Evolutionary conservation across 306 rosid genomes (phyloP), one percentile per base, ranked within the genome.

Genomic region (Cucurbita ficifolia): DNA sequence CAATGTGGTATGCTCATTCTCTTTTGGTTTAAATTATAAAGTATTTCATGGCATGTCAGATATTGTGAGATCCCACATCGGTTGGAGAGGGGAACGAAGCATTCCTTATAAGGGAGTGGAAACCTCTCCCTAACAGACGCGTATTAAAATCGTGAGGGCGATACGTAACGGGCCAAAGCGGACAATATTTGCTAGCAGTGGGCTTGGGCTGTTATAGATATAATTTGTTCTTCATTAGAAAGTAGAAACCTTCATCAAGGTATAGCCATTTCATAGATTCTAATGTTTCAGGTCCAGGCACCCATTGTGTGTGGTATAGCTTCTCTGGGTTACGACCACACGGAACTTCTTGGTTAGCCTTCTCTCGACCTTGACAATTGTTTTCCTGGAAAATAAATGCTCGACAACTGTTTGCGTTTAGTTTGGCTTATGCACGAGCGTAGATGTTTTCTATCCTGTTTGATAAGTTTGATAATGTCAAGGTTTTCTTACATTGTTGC

Each of bases 321-420:
- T 55, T 90, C 98, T 79, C 96, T 93, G 75, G 97, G 98, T 77
- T 93, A 90, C 81, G 98, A 93, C 82, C 98, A 93, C 87, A 90
- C 90, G 96, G 98, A 92, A 83, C 86, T 92, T 84, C 98, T 92
- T 82, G 98, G 98, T 92, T 76, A 88, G 98, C 83, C 72, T 83
- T 76, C 50, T 75, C 75, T 78, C 82, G 51, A 51, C 69, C 72
- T 57, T 22, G 60, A 69, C 75, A 67, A 29, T 76, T 54, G 43
- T 42, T 19, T 38, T 65, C 17, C 72, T 40, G 38, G 13, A 65
- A 65, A 65, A 11, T 4, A 19, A 65, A 65, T 42, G 24, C 17
- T 65, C 8, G n/a, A 16, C 29, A 10, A 19, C 38, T 43, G 73
- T 33, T 68, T 46, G 56, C 21, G 1, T 68, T 68, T 21, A 68